These are phyloP conservation scores for Yamadazyma spencermartinsiae DNA, from an alignment of 1,139 yeast genomes.

Conservation along the genomic window DNA sequence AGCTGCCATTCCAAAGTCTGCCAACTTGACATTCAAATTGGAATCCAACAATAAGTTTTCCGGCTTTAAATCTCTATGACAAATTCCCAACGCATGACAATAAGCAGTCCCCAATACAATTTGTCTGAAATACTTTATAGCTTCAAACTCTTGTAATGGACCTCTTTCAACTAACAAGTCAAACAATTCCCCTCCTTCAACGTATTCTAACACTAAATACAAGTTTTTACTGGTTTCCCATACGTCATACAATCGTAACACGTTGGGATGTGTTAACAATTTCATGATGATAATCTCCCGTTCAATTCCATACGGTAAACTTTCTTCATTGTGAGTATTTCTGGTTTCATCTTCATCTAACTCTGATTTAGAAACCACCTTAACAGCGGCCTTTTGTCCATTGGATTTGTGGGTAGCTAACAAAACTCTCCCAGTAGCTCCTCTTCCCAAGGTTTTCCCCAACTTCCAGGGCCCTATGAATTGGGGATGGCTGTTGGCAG, in stretches of 20 bases:
- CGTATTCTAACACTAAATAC: conserved; percentile 74
- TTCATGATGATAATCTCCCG: conserved; percentile 84
- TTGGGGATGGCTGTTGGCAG: conserved; percentile 36
- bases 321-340: conserved; percentile 36
- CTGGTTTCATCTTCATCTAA: conserved; percentile 40
- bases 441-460: conserved; percentile 78
- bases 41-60: conserved; percentile 72
- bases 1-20: conserved; percentile 90
- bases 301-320: conserved; percentile 78
- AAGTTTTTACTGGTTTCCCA: conserved; percentile 82
- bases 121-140: conserved; percentile 73
- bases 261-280: conserved; percentile 72
- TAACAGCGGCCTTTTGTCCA: conserved; percentile 79
- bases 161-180: conserved; percentile 78
- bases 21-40: conserved; percentile 68
- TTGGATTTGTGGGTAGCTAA: conserved; percentile 67
- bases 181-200: conserved; percentile 81
- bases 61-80: conserved; percentile 81
- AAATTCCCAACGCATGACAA: conserved; percentile 77
- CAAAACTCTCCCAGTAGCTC: conserved; percentile 79
- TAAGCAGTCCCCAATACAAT: conserved; percentile 78
- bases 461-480: conserved; percentile 78
- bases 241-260: conserved; percentile 73
- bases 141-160: conserved; percentile 73
- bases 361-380: conserved; percentile 70